A percentile compares a stretch with the other conserved stretches of the same genome.
Evolutionary conservation across 176 grass and related monocot genomes (phyloP).

Genomic region (Luzula sylvatica): DNA sequence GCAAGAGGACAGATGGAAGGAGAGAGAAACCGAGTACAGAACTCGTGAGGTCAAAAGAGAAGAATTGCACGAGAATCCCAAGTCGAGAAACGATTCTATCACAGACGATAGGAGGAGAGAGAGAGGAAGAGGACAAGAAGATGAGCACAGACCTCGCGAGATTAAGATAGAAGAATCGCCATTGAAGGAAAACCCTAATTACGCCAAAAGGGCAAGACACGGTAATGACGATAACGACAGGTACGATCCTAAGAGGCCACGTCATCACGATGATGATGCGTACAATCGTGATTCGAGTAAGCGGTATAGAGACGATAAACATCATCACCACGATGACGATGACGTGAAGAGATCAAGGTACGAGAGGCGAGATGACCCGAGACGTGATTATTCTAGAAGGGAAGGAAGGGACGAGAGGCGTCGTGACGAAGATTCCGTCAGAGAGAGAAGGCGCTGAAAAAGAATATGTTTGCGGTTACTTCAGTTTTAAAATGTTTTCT

Average conservation of each 20-base stretch:
- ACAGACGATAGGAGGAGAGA: constrained; percentile 20
- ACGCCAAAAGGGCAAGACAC: constrained; percentile 6
- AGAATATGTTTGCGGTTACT: background rate
- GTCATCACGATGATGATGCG: constrained; percentile 24
- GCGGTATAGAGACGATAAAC: constrained; percentile 3
- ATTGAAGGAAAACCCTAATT: constrained; percentile 38
- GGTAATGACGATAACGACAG: constrained; percentile 34
- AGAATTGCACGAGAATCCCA: background rate
- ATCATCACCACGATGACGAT: constrained; percentile 17
- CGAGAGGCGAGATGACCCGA: background rate
- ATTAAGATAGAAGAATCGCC: constrained; percentile 30
- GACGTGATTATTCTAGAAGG: constrained; percentile 22
- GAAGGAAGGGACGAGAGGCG: constrained; percentile 34
- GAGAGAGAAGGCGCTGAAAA: constrained; percentile 37
- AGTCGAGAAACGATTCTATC: constrained; percentile 11
- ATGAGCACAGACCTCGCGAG: constrained; percentile 28
- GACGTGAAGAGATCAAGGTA: constrained; percentile 42
- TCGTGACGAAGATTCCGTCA: constrained; percentile 41
- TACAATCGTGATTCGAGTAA: background rate
- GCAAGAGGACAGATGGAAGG: background rate
- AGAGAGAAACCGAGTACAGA: background rate
- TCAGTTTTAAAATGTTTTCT: background rate
- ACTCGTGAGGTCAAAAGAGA: constrained; percentile 10
- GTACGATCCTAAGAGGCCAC: constrained; percentile 38
- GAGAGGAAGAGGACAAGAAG: constrained; percentile 19